phyloP scores from a whole-genome alignment of 371 early-diverging fungal species.

The Apophysomyces trapeziformis region DNA sequence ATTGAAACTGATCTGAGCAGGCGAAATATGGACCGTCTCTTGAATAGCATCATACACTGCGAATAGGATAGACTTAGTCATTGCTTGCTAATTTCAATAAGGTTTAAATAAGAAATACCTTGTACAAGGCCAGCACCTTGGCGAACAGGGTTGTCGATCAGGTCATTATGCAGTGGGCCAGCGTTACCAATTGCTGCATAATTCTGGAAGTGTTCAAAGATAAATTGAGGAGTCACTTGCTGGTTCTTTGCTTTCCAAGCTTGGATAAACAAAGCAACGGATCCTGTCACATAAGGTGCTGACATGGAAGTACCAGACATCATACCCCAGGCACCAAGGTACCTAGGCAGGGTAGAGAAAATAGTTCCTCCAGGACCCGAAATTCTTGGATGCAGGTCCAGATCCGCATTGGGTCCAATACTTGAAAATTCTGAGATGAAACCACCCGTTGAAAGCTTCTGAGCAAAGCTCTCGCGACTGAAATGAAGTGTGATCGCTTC shows the following conservation, averaged over 20 bases:
- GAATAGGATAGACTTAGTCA: neutral
- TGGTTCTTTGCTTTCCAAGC: constrained; percentile 28
- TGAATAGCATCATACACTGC: constrained; percentile 61
- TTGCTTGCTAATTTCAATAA: neutral
- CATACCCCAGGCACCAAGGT: constrained; percentile 43
- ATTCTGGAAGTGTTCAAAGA: constrained; percentile 53
- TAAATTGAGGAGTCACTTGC: constrained; percentile 12
- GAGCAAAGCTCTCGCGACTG: neutral
- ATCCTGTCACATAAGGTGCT: constrained; percentile 71
- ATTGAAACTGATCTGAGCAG: constrained; percentile 72
- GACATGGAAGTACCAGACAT: constrained; percentile 47
- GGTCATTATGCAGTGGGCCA: constrained; percentile 25
- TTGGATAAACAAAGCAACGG: constrained; percentile 62
- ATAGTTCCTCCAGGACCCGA: constrained; percentile 65
- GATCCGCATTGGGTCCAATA: constrained; percentile 18
- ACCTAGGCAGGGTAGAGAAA: constrained; percentile 52
- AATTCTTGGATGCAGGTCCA: constrained; percentile 41
- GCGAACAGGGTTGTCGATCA: constrained; percentile 42
- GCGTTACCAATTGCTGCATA: constrained; percentile 37
- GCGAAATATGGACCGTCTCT: constrained; percentile 57
- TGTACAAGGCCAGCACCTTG: constrained; percentile 85
- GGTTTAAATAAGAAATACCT: constrained; percentile 25
- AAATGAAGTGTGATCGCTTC: neutral
- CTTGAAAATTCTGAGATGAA: constrained; percentile 40
- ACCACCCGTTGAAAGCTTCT: constrained; percentile 22